Percentiles rank a stretch among this genome's conserved stretches.
phyloP scores from a whole-genome alignment of 2,329 filamentous ascomycete genomes.

The Pseudocercospora cruenta region DNA sequence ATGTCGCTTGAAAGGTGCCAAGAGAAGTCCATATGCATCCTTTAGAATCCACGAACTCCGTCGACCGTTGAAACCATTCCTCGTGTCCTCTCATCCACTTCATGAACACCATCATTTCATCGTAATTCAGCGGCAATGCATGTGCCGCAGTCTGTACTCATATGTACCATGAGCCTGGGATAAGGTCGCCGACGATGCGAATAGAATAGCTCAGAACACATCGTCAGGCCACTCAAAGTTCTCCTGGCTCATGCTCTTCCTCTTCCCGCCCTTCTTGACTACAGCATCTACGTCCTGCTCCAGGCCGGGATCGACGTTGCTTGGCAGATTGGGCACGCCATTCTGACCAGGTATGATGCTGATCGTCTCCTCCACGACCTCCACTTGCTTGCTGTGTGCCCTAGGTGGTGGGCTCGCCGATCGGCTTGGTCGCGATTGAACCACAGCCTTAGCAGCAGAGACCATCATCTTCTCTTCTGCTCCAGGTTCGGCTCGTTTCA shows the following conservation, averaged over 20 bases:
- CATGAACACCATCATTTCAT: constrained; percentile 1
- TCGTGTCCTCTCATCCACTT: constrained; percentile 5
- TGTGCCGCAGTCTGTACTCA: background rate
- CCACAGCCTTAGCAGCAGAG: constrained; percentile 30
- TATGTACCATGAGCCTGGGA: background rate
- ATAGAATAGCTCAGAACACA: constrained; percentile 14
- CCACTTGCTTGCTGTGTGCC: constrained; percentile 26
- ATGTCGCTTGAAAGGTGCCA: background rate
- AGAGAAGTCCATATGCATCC: background rate
- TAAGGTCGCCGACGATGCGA: background rate
- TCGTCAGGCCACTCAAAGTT: constrained; percentile 22
- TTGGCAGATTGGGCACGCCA: constrained; percentile 28
- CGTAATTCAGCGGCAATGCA: background rate
- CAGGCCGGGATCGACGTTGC: constrained; percentile 18
- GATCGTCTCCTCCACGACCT: constrained; percentile 23
- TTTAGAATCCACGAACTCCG: background rate
- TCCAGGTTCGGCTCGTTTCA: constrained; percentile 26
- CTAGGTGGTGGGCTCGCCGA: constrained; percentile 28
- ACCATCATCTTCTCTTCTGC: constrained; percentile 28
- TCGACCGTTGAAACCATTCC: background rate
- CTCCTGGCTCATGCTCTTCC: constrained; percentile 10
- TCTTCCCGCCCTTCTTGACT: constrained; percentile 2
- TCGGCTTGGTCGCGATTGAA: constrained; percentile 22
- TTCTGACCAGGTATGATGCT: constrained; percentile 29
- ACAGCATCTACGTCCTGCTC: constrained; percentile 16